Conservation (phyloP, 345 rosid species). For the Eutrema yunnanense region DNA sequence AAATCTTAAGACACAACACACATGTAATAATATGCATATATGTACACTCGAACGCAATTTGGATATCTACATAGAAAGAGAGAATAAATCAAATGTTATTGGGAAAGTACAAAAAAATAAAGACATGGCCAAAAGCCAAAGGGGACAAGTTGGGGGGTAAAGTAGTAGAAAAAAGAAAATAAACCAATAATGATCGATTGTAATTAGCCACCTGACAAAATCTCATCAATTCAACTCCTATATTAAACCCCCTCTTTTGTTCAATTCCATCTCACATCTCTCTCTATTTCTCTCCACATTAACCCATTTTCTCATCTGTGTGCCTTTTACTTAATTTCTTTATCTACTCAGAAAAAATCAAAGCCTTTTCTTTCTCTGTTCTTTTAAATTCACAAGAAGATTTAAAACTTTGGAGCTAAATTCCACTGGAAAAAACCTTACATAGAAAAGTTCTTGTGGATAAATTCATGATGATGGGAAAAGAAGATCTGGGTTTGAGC, state of each 20-base stretch:
- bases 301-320: not conserved
- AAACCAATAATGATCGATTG: constrained; percentile 17
- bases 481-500: constrained; percentile 84
- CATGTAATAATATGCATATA: not conserved
- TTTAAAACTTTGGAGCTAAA: not conserved
- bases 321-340: not conserved
- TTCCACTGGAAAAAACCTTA: not conserved
- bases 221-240: constrained; percentile 26
- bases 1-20: not conserved
- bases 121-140: constrained; percentile 18
- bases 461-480: constrained; percentile 43
- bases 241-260: constrained; percentile 7
- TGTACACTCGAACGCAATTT: not conserved
- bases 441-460: not conserved
- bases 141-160: constrained; percentile 22
- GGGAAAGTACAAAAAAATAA: constrained; percentile 15
- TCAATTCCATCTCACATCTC: constrained; percentile 12
- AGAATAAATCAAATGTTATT: not conserved
- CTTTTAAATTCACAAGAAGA: not conserved
- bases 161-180: not conserved
- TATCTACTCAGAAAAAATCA: not conserved
- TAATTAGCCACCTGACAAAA: constrained; percentile 24
- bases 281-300: not conserved
- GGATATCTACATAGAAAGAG: not conserved
- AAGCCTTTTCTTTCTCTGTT: not conserved